These are phyloP conservation scores for Alternaria solani DNA, from an alignment of 2,329 filamentous ascomycete genomes.

Conservation along the genomic window DNA sequence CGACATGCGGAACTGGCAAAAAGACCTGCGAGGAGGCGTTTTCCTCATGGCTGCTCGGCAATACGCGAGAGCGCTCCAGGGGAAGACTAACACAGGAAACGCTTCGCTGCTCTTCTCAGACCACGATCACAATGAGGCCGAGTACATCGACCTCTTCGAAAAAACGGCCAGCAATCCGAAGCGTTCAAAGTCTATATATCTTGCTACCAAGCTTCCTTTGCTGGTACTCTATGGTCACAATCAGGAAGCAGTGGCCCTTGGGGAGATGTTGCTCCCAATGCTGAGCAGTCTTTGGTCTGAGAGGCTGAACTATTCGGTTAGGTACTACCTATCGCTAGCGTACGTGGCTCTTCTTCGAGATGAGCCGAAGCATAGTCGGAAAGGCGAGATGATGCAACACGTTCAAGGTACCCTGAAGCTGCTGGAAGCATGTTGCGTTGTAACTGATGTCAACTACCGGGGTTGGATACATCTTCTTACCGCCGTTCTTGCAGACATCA, in stretches of 20 bases:
- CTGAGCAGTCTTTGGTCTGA: conserved; percentile 56
- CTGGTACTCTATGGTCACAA: conserved; percentile 56
- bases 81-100: conserved; percentile 68
- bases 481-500: conserved; percentile 73
- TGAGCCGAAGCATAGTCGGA: conserved; percentile 48
- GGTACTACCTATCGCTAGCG: conserved; percentile 55
- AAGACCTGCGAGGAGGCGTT: conserved; percentile 74
- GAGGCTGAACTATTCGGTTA: conserved; percentile 52
- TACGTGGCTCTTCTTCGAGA: conserved; percentile 53
- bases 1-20: conserved; percentile 75
- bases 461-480: conserved; percentile 73
- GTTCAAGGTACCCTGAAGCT: conserved; percentile 65
- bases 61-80: conserved; percentile 73
- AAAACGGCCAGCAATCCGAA: conserved; percentile 64
- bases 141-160: conserved; percentile 64
- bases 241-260: conserved; percentile 54
- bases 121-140: conserved; percentile 66
- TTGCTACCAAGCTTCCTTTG: conserved; percentile 60
- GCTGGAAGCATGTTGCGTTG: conserved; percentile 69
- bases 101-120: conserved; percentile 70
- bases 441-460: conserved; percentile 75
- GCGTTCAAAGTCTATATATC: conserved; percentile 72
- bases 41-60: conserved; percentile 73
- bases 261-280: conserved; percentile 52
- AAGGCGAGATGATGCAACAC: conserved; percentile 60